Evolutionary conservation across 2,329 filamentous ascomycete genomes (phyloP).

Genomic region (Sphaerulina vaccinii): DNA sequence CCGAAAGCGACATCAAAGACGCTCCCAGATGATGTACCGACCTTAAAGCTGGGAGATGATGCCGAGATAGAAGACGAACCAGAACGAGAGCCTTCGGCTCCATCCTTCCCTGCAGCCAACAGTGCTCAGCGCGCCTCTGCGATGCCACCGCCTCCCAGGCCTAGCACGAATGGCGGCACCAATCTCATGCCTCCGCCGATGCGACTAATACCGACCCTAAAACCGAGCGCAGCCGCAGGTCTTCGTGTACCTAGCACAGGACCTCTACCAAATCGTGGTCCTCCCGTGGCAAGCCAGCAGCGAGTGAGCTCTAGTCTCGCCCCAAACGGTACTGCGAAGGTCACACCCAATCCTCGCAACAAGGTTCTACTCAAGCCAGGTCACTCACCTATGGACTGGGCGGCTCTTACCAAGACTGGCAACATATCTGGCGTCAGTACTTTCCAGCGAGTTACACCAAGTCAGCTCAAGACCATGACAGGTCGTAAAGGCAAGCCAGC

Average conservation of each 20-base stretch:
- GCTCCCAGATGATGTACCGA: constrained; percentile 26
- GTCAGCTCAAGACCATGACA: constrained; percentile 72
- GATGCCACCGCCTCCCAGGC: constrained; percentile 36
- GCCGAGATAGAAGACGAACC: constrained; percentile 36
- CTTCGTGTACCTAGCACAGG: constrained; percentile 47
- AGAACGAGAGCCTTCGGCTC: constrained; percentile 30
- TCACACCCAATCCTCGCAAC: constrained; percentile 47
- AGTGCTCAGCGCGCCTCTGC: constrained; percentile 47
- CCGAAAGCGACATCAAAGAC: constrained; percentile 32
- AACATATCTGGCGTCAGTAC: constrained; percentile 52
- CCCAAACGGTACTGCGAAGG: constrained; percentile 34
- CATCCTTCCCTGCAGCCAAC: constrained; percentile 47
- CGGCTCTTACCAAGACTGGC: constrained; percentile 66
- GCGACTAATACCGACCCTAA: constrained; percentile 21
- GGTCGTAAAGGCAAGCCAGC: constrained; percentile 79
- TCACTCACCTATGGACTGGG: constrained; percentile 95
- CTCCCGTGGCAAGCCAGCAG: constrained; percentile 40
- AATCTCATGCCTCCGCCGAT: constrained; percentile 35
- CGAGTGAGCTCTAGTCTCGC: constrained; percentile 39
- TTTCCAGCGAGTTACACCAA: constrained; percentile 73
- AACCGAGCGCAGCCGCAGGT: constrained; percentile 36
- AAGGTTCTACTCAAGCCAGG: constrained; percentile 84
- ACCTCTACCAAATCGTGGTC: constrained; percentile 49
- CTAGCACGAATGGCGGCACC: constrained; percentile 10
- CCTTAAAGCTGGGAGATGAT: constrained; percentile 30